phyloP scores from a whole-genome alignment of 768 basidiomycete species.

The Kwoniella sp. region DNA sequence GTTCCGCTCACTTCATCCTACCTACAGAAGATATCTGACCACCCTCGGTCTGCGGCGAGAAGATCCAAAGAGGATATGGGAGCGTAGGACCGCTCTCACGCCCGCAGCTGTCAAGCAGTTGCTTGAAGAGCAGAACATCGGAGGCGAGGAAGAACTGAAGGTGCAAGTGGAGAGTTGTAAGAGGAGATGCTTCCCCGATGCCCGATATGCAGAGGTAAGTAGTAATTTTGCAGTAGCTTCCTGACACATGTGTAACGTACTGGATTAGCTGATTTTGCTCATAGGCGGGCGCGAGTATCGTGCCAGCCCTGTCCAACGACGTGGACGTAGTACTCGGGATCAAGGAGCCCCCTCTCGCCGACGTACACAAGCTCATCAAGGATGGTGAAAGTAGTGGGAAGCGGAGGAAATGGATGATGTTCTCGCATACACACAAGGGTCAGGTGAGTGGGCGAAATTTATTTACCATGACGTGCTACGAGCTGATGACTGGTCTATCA shows the following conservation, averaged over 20 bases:
- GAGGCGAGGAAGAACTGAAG: constrained; percentile 31
- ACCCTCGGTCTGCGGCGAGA: constrained; percentile 70
- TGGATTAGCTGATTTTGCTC: neutral
- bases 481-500: constrained; percentile 57
- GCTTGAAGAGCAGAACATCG: constrained; percentile 63
- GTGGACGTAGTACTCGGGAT: constrained; percentile 83
- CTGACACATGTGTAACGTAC: neutral
- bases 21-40: constrained; percentile 17
- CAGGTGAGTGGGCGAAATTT: constrained; percentile 30
- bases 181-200: constrained; percentile 69
- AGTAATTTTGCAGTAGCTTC: neutral
- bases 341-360: constrained; percentile 76
- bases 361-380: constrained; percentile 61
- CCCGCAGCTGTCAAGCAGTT: constrained; percentile 72
- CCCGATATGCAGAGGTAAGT: constrained; percentile 69
- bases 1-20: neutral
- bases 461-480: neutral
- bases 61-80: constrained; percentile 80
- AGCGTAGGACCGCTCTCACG: constrained; percentile 78
- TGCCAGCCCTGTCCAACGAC: constrained; percentile 61
- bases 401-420: constrained; percentile 79
- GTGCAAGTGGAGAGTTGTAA: constrained; percentile 78
- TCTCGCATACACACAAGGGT: constrained; percentile 84
- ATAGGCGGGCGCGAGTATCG: constrained; percentile 77
- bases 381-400: constrained; percentile 54